Base-by-base conservation (phyloP, 73 alveolate genomes). In the Paramecium caudatum region DNA sequence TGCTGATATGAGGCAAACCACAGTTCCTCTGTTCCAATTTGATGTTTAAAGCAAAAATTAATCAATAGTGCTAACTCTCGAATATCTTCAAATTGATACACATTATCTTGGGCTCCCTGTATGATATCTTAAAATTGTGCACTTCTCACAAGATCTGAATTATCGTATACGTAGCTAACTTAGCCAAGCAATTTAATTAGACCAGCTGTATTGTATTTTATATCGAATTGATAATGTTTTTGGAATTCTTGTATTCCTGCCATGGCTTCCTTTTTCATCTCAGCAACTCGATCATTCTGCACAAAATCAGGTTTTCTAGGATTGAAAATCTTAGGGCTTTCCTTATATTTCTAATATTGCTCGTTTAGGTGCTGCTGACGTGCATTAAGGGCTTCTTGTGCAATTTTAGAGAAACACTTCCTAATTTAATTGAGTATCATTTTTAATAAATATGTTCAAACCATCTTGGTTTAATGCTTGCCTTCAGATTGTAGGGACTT, bases 391-490 rank as follows among this genome's bases (percentile, higher is more conserved):
- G 80, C 80, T 4, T 55, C 80, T 25, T 55, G 0, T 5, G 80
- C 13, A 12, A 55, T 9, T 55, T 55, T 55, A 15, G 80, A 55
- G 80, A 55, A 55, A 55, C 30, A 23, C 30, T 55, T 55, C 30
- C 80, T 55, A 55, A 55, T 55, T 55, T 55, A 55, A 55, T 55
- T 55, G 23, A 55, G 80, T 55, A 55, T 55, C 80, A 55, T 55
- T 55, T 55, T 55, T 55, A 55, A 55, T 55, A 55, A 55, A 23
- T 23, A 55, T 55, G 80, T 43, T 55, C 80, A 55, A 55, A 55
- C 80, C 80, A 55, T 55, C 80, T 55, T 19, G 23, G 80, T 19
- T 55, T 55, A 27, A 55, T 23, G 21, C 21, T 55, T 27, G 80
- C 80, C 80, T 55, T 55, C 30, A 55, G 30, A 55, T 55, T 55